These are phyloP conservation scores for Flammula alnicola DNA, from an alignment of 1,284 basidiomycete genomes.

Conservation along the genomic window DNA sequence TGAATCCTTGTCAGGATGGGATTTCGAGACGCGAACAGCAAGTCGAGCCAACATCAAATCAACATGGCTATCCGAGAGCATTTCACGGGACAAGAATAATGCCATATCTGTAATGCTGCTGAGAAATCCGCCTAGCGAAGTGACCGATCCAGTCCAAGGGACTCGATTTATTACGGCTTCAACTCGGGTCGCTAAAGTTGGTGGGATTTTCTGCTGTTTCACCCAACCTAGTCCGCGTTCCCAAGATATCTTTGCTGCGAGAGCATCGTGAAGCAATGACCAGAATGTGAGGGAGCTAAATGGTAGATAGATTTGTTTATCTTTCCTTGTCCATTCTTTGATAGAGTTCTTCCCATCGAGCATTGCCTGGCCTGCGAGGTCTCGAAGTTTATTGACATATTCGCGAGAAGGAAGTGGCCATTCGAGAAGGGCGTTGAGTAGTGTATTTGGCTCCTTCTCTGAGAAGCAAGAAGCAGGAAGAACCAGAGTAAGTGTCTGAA, in stretches of 20 bases:
- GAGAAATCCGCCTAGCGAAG: background rate
- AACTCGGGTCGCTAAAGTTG: background rate
- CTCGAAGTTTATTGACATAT: background rate
- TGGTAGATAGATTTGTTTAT: background rate
- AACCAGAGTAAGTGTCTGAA: no score
- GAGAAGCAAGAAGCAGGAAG: background rate
- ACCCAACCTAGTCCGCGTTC: background rate
- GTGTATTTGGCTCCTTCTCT: background rate
- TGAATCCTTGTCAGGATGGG: background rate
- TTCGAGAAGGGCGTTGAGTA: background rate
- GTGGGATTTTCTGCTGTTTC: background rate
- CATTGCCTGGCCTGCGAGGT: background rate
- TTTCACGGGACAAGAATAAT: background rate
- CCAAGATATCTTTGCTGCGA: background rate
- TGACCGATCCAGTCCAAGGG: background rate
- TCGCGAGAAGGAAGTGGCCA: background rate
- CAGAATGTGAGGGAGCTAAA: background rate
- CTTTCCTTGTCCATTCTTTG: background rate
- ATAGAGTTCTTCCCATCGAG: constrained; percentile 4
- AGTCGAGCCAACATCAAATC: background rate
- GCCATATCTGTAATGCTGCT: background rate
- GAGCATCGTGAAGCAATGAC: background rate
- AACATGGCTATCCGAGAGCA: background rate
- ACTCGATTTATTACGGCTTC: background rate
- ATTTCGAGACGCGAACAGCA: background rate